Evolutionary conservation across 2,329 filamentous ascomycete species (phyloP).

Genomic region (Trichoderma lentiforme): DNA sequence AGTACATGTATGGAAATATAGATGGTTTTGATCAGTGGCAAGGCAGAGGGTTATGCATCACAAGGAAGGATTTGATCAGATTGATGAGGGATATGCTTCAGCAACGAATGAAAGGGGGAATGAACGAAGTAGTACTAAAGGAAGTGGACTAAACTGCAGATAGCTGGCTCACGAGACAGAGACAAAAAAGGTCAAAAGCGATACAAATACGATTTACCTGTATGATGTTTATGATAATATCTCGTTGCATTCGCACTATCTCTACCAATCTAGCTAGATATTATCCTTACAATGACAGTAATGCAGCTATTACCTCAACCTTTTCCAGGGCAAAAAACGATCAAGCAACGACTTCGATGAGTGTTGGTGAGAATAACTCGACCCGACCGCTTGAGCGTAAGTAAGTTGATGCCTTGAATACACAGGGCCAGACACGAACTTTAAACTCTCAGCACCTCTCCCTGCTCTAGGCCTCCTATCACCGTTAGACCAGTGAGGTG

Average conservation of each 20-base stretch:
- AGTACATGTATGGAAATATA: not conserved
- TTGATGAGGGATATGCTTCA: not conserved
- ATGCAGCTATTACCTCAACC: not conserved
- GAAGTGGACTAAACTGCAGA: not conserved
- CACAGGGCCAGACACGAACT: too few relatives aligned
- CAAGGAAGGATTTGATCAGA: not conserved
- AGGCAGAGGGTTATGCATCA: not conserved
- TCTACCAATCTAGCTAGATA: not conserved
- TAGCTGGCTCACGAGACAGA: too few relatives aligned
- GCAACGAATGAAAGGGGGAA: not conserved
- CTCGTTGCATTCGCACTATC: too few relatives aligned
- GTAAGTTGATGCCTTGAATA: too few relatives aligned
- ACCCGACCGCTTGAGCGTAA: not conserved
- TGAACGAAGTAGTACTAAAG: not conserved
- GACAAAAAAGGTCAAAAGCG: too few relatives aligned
- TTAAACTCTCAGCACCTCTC: too few relatives aligned
- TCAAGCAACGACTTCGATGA: not conserved
- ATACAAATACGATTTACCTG: not conserved
- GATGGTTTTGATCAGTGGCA: not conserved
- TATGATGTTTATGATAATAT: not conserved
- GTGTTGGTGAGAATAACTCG: not conserved
- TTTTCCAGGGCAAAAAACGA: not conserved
- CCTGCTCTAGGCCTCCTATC: too few relatives aligned
- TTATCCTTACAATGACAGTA: not conserved
- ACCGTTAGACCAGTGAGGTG: too few relatives aligned